These are phyloP conservation scores for Cocos nucifera DNA, from an alignment of 176 grass and related monocot species.

Conservation along the genomic window DNA sequence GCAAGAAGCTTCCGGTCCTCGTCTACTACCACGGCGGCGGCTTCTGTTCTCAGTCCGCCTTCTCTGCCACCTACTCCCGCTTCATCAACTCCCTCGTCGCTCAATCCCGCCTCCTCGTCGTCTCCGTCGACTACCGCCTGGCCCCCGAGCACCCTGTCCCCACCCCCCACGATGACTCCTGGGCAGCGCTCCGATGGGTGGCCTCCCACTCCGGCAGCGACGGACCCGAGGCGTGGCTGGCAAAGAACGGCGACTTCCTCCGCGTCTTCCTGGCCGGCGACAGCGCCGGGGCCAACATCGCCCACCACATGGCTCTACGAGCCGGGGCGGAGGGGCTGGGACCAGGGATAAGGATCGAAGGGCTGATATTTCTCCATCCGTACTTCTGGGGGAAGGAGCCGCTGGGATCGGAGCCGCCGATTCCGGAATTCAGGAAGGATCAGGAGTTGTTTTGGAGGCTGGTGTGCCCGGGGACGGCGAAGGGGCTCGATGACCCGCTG, in stretches of 20 bases:
- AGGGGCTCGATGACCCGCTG: slow-evolving; percentile 39
- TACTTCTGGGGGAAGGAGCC: slow-evolving; percentile 33
- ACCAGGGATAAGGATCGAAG: slow-evolving; percentile 15
- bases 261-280: slow-evolving; percentile 51
- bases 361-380: slow-evolving; percentile 40
- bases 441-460: slow-evolving; percentile 23
- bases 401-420: slow-evolving; percentile 19
- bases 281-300: slow-evolving; percentile 62
- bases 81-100: slow-evolving; percentile 36
- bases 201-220: slow-evolving; percentile 6
- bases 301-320: slow-evolving; percentile 35
- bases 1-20: slow-evolving; percentile 36
- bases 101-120: slow-evolving; percentile 20
- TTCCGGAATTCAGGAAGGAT: not conserved
- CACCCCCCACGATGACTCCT: slow-evolving; percentile 42
- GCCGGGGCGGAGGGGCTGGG: not conserved
- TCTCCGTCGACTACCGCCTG: slow-evolving; percentile 56
- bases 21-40: slow-evolving; percentile 57
- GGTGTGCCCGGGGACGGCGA: slow-evolving; percentile 21
- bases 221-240: slow-evolving; percentile 31
- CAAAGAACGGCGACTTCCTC: slow-evolving; percentile 24
- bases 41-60: slow-evolving; percentile 36
- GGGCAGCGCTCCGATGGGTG: slow-evolving; percentile 46
- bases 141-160: slow-evolving; percentile 63
- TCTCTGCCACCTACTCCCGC: slow-evolving; percentile 5